Conservation (phyloP, 345 rosid species). For the Hibiscus mutabilis region DNA sequence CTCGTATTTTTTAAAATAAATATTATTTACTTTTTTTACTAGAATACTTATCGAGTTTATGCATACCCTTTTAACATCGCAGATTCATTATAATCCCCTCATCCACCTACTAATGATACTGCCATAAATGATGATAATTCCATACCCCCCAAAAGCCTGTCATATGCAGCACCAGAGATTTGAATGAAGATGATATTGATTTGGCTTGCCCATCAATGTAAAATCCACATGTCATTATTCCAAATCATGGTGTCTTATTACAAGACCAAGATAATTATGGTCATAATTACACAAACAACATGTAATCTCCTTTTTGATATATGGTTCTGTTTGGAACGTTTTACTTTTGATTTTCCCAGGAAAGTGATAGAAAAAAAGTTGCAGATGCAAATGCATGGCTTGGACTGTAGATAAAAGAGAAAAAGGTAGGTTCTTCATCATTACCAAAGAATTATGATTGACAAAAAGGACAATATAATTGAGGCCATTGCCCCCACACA, state of each 20-base stretch:
- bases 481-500: constrained; percentile 1
- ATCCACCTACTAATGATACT: neutral
- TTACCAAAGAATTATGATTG: constrained; percentile 6
- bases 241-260: constrained; percentile 54
- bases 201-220: constrained; percentile 34
- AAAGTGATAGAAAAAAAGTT: constrained; percentile 7
- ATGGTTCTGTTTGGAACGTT: neutral
- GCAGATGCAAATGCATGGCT: constrained; percentile 1
- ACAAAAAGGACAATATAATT: constrained; percentile 4
- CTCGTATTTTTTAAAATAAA: no score
- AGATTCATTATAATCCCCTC: neutral
- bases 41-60: no score
- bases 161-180: neutral
- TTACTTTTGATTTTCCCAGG: constrained; percentile 14
- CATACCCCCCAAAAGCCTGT: no score
- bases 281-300: constrained; percentile 30
- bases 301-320: constrained; percentile 1
- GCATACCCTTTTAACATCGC: neutral
- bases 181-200: neutral
- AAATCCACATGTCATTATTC: constrained; percentile 43
- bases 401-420: constrained; percentile 15
- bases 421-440: neutral
- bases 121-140: constrained; percentile 2
- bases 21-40: no score
- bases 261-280: constrained; percentile 35